Conservation (phyloP, 441 rosid species). For the Pelargonium cotyledonis region DNA sequence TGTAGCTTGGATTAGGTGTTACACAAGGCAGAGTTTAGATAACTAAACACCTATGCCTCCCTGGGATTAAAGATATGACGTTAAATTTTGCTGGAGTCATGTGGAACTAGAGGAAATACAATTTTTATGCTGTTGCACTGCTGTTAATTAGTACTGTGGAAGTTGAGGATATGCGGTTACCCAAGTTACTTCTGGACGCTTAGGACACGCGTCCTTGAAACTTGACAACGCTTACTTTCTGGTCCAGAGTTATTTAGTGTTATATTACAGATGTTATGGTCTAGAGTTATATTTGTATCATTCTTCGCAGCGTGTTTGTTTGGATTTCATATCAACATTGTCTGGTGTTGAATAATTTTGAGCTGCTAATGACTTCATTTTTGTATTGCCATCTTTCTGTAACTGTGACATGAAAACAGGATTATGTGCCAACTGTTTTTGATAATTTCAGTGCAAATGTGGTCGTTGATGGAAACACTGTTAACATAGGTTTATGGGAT, state of each 20-base stretch:
- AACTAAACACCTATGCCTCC: too few species aligned
- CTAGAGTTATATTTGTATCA: not conserved
- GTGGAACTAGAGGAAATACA: too few species aligned
- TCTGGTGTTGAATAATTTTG: not conserved
- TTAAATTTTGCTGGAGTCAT: too few species aligned
- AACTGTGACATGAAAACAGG: constrained; percentile 33
- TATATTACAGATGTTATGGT: not conserved
- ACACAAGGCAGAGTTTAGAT: too few species aligned
- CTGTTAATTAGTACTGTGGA: not conserved
- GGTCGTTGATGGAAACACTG: constrained; percentile 70
- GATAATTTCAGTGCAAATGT: constrained; percentile 87
- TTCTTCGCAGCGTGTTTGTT: not conserved
- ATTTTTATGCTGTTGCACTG: too few species aligned
- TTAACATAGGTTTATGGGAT: constrained; percentile 72
- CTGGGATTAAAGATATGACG: too few species aligned
- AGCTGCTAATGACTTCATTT: constrained; percentile 9
- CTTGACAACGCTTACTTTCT: not conserved
- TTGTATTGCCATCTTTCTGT: constrained; percentile 7
- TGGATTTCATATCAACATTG: not conserved
- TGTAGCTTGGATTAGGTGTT: too few species aligned
- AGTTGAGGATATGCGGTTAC: not conserved
- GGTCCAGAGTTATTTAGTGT: not conserved
- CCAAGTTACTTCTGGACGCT: not conserved
- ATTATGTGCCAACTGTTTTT: constrained; percentile 73
- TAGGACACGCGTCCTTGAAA: not conserved